Percentiles rank a stretch among this genome's conserved stretches.
Conservation (phyloP, 148 eudicot genomes). For the Cornus kousa region DNA sequence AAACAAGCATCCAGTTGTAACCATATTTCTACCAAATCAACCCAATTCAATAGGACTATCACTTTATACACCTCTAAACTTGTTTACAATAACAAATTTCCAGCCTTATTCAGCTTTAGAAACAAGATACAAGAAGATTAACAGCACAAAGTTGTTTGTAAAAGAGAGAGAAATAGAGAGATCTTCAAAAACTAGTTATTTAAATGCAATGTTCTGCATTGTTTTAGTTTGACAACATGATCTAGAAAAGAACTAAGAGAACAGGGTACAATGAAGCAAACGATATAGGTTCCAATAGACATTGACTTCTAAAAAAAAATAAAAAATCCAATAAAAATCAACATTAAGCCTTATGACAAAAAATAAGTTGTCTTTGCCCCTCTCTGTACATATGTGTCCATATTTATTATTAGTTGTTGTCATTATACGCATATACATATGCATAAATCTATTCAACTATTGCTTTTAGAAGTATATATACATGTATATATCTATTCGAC, state of each 20-base stretch:
- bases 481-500: not conserved
- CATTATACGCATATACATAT: not conserved
- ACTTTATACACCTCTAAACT: not conserved
- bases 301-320: not conserved
- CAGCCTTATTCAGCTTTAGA: not conserved
- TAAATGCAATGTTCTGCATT: not conserved
- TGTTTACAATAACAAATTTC: not conserved
- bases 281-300: not conserved
- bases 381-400: no score
- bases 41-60: no score
- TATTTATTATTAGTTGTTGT: no score
- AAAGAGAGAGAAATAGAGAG: not conserved
- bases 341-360: not conserved
- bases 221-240: not conserved
- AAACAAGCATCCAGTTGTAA: no score
- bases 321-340: not conserved
- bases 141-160: not conserved
- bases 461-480: not conserved
- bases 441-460: not conserved
- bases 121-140: not conserved
- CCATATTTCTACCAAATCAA: no score
- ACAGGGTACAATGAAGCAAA: not conserved
- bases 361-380: no score
- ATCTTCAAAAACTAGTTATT: no score
- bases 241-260: not conserved